These are phyloP conservation scores for Tetrapisispora fleetii DNA, from an alignment of 805 yeast genomes.

Conservation along the genomic window DNA sequence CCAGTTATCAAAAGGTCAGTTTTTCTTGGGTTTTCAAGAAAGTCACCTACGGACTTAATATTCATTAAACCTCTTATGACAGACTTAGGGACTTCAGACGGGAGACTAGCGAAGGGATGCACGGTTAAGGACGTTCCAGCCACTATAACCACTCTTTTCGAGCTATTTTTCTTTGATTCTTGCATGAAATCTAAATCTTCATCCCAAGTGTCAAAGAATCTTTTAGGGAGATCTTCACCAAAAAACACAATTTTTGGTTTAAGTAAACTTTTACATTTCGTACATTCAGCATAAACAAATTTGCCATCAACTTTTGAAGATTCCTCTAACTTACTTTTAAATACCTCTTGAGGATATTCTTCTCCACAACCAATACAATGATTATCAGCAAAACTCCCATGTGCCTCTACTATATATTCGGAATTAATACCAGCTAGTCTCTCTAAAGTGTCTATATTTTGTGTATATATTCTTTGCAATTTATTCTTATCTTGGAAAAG, in stretches of 20 bases:
- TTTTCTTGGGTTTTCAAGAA: slow-evolving; percentile 41
- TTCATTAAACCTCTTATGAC: slow-evolving; percentile 60
- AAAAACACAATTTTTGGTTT: slow-evolving; percentile 93
- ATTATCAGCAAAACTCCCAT: slow-evolving; percentile 81
- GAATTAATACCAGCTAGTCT: slow-evolving; percentile 67
- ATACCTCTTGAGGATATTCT: slow-evolving; percentile 40
- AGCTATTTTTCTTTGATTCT: slow-evolving; percentile 30
- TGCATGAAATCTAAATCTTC: slow-evolving; percentile 29
- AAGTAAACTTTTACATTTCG: slow-evolving; percentile 59
- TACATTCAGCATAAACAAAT: slow-evolving; percentile 38
- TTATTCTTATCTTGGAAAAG: slow-evolving; percentile 53
- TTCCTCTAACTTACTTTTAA: slow-evolving; percentile 33
- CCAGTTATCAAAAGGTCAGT: slow-evolving; percentile 53
- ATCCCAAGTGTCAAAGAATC: slow-evolving; percentile 65
- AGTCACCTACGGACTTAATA: slow-evolving; percentile 70
- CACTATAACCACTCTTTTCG: slow-evolving; percentile 55
- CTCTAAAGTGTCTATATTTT: slow-evolving; percentile 88
- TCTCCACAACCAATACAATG: slow-evolving; percentile 71
- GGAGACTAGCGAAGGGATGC: slow-evolving; percentile 80
- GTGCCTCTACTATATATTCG: slow-evolving; percentile 74
- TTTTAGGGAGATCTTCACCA: slow-evolving; percentile 74
- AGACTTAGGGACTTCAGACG: slow-evolving; percentile 45
- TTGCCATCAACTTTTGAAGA: slow-evolving; percentile 12
- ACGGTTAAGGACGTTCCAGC: slow-evolving; percentile 92
- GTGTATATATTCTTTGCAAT: slow-evolving; percentile 72